Evolutionary conservation across 495 filamentous ascomycete genomes (phyloP).

Genomic region (Mycothermus thermophilus): DNA sequence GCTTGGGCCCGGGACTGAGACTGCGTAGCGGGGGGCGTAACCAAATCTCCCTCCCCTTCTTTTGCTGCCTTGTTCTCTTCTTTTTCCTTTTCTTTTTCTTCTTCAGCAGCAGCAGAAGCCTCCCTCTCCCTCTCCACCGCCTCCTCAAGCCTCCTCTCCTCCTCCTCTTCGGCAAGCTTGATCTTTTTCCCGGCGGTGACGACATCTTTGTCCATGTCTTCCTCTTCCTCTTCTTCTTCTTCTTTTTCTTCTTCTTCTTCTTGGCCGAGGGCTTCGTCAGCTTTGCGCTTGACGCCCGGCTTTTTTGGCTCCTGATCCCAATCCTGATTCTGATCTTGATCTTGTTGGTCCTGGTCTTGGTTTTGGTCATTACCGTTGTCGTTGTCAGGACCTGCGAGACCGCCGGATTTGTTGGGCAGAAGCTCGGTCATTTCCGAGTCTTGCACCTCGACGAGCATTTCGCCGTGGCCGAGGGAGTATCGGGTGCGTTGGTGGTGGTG

Average conservation of each 20-base stretch:
- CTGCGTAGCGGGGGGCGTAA: too few relatives aligned
- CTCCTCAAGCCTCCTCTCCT: too few relatives aligned
- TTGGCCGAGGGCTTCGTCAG: slow-evolving; percentile 8
- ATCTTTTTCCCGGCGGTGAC: slow-evolving; percentile 19
- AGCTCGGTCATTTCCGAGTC: background rate
- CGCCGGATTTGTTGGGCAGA: slow-evolving; percentile 1
- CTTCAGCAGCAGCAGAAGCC: background rate
- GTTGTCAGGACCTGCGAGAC: too few relatives aligned
- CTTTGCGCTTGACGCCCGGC: slow-evolving; percentile 10
- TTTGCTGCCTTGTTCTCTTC: too few relatives aligned
- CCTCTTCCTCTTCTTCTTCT: too few relatives aligned
- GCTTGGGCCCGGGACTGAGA: too few relatives aligned
- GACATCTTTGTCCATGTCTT: too few relatives aligned
- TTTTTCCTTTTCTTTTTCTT: slow-evolving; percentile 1
- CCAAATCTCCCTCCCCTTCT: too few relatives aligned
- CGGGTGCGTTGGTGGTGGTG: background rate
- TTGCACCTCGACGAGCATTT: background rate
- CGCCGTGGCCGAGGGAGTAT: background rate
- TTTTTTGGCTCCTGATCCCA: too few relatives aligned
- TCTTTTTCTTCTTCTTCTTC: slow-evolving; percentile 8
- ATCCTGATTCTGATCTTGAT: slow-evolving; percentile 1
- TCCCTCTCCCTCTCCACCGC: too few relatives aligned
- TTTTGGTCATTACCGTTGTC: too few relatives aligned
- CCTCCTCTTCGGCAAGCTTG: slow-evolving; percentile 14
- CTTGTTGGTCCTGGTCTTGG: slow-evolving; percentile 5